Evolutionary conservation across 495 filamentous ascomycete genomes (phyloP), one percentile per base, ranked within the genome.

Genomic region (Aspergillus avenaceus): DNA sequence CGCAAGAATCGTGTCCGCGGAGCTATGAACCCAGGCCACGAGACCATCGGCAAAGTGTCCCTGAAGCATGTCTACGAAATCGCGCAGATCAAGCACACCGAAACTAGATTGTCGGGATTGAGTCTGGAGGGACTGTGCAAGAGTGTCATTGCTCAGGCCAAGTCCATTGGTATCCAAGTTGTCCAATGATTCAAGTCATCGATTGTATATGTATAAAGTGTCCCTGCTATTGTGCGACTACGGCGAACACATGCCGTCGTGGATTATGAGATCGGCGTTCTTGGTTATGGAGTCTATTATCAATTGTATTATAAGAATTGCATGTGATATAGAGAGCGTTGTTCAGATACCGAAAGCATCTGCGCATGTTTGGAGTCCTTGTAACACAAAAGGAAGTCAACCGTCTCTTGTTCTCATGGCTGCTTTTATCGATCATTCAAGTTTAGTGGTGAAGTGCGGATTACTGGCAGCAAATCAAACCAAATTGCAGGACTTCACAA

Each of bases 1-100:
- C 84, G 85, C 56, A 92, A 92, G 68, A 82, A 83, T 50, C 87
- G 86, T 53, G 67, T 88, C 47, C 86, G 84, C 57, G 93, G 90
- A 8, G 86, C 90, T 2, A 84, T 80, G 70, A 82, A 81, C 24
- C 85, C 87, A 11, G 87, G 86, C n/a, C 81, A 85, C 50, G 89
- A 93, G 59, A 81, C 69, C 28, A 81, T 91, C 32, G 93, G 95
- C 47, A 81, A 79, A 12, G 78, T 97, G 32, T 91, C 86, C 51
- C 74, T 99, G 60, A 99, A 99, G 76, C 93, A 99, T 71, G 72
- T 99, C 41, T 97, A 92, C 64, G 92, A 97, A 76, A 99, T 99
- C 67, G 93, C 93, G 60, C 87, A 88, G 75, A 95, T 97, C 69
- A 99, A 99, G 78, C 82, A 89, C 52, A 72, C 78, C 47, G 93